Base-by-base conservation (phyloP, 2,329 filamentous ascomycete genomes). In the Plectosphaerella sp. region DNA sequence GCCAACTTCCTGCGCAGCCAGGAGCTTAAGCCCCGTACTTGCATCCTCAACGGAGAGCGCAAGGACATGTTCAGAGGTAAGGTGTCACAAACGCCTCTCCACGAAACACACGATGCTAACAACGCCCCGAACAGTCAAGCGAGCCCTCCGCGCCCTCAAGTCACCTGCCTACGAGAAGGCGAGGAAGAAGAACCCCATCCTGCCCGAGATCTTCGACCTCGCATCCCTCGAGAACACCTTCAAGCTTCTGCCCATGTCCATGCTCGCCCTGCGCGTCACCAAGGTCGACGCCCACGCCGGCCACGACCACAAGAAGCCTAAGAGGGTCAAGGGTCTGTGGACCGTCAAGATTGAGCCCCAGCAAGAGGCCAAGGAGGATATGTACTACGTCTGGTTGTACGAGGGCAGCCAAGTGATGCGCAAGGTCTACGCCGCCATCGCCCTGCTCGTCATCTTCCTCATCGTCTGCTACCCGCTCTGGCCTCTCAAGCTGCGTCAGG, bases 61-160 rank as follows among this genome's bases (percentile, higher is more conserved):
- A 97, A 96, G 74, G 93, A 99, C 59, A 95, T 99, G 89, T 97
- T 99, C 72, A 88, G 87, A 79, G 91, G 91, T 93, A 76, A 48
- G 66, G n/a, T 12, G n/a, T 50, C 49, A n/a, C 11, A 18, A 15
- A 22, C 39, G 12, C 48, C 11, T 2, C 11, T 3, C 3, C 11
- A 7, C 28, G 22, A 22, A 33, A 33, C 28, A 28, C 25, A 12
- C n/a, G 28, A 16, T 25, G 9, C 46, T 47, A 9, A 48, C 47
- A 25, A 12, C 22, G 8, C 7, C 11, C 28, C 60, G 51, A 51
- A 59, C 59, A 96, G 94, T 99, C 69, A 97, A 97, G 80, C 90
- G 94, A 67, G 94, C 94, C 41, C 87, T 99, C 56, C 89, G 94
- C 62, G 91, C 89, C 25, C 80, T 99, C 50, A 79, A 96, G 70